These are phyloP conservation scores for Auriculariales sp. DNA, from an alignment of 768 basidiomycete genomes.

Conservation along the genomic window DNA sequence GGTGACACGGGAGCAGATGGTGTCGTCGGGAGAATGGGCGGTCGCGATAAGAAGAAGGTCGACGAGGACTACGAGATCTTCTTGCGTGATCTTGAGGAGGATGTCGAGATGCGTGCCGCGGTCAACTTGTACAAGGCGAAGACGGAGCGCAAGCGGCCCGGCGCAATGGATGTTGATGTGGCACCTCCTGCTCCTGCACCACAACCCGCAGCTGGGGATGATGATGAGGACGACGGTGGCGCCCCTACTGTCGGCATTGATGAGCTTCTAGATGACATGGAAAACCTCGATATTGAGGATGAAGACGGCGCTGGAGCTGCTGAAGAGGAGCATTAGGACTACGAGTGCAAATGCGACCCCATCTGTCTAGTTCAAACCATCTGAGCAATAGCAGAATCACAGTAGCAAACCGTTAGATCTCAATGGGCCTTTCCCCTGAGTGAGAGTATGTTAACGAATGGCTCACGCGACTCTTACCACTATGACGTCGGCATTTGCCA, in stretches of 20 bases:
- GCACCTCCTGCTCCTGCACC: slow-evolving; percentile 10
- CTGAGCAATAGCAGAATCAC: too few relatives aligned
- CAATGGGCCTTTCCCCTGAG: too few relatives aligned
- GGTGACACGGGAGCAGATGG: slow-evolving; percentile 61
- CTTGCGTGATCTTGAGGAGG: slow-evolving; percentile 87
- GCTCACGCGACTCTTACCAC: too few relatives aligned
- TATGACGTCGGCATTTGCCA: too few relatives aligned
- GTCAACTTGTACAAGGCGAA: slow-evolving; percentile 78
- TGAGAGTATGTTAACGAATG: too few relatives aligned
- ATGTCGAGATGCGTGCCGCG: slow-evolving; percentile 73
- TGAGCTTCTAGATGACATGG: slow-evolving; percentile 83
- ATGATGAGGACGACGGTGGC: slow-evolving; percentile 57
- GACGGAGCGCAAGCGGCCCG: slow-evolving; percentile 28
- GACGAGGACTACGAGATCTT: slow-evolving; percentile 96
- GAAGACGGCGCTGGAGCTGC: slow-evolving; percentile 10
- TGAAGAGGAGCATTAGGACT: too few relatives aligned
- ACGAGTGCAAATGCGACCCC: too few relatives aligned
- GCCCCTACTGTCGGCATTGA: slow-evolving; percentile 80
- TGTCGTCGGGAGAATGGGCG: slow-evolving; percentile 82
- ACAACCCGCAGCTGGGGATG: slow-evolving; percentile 16
- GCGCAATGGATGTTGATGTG: slow-evolving; percentile 60
- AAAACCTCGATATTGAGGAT: slow-evolving; percentile 69
- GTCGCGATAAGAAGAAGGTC: slow-evolving; percentile 81
- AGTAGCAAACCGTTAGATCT: too few relatives aligned
- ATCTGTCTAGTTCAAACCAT: too few relatives aligned